Base-by-base conservation (phyloP, 176 grass and related monocot species). In the Rhipidocladum racemiflorum region DNA sequence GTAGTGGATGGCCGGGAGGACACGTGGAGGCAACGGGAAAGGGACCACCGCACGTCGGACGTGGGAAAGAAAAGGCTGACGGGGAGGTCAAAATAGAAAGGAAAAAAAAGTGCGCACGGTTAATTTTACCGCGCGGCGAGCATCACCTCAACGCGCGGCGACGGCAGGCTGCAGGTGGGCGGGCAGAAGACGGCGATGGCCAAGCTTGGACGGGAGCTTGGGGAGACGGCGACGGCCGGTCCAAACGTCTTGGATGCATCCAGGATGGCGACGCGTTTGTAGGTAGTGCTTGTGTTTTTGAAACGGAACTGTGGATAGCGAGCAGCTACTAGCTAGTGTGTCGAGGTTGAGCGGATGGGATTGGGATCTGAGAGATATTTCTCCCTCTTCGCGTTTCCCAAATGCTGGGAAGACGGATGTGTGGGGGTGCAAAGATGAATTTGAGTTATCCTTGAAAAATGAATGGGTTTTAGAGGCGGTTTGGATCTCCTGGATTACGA, bases 1-100 rank as follows among this genome's bases (percentile, higher is more conserved):
- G 34, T 2, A 39, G 78, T 21, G 48, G 48, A 38, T 65, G 36
- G 17, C 39, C 68, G 38, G 10, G 25, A 17, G 27, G 76, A 85
- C 87, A 87, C 65, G 84, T 93, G 82, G 71, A 67, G 80, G 21
- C 61, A 29, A 73, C 39, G 78, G 55, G 84, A 83, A 83, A 89
- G 84, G 20, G 79, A 45, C 69, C 59, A 45, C 69, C 59, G 45
- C 75, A 70, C 67, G 80, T 69, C 76, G 16, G 56, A 69, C 79
- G 61, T 39, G 42, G 12, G 68, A 6, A 17, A 51, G 55, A 62
- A 32, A 49, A 49, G 17, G 60, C 9, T 34, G 38, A 43, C 60
- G 60, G 27, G 8, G 16, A 5, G 43, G 69, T 21, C 40, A 27
- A 42, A 38, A 51, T 32, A 0, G 72, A 11, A n/a, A n/a, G n/a